A percentile compares a stretch with the other conserved stretches of the same genome.
Conservation (phyloP, 78 protist species). For the slime mould (Dictyostelium discoideum) region DNA sequence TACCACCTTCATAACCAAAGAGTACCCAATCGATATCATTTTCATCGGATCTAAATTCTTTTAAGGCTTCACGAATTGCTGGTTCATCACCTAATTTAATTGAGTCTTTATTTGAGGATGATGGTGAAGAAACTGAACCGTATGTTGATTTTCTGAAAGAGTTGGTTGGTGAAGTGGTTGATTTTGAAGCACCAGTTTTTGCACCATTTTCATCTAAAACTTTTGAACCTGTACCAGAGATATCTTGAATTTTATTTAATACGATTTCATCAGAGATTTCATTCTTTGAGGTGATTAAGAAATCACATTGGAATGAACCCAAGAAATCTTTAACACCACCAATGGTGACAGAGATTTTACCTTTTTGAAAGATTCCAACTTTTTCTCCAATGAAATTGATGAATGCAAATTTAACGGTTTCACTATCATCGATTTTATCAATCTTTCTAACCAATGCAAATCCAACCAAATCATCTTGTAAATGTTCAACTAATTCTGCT, state of each 20-base stretch:
- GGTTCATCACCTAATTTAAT: constrained; percentile 52
- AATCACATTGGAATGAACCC: constrained; percentile 67
- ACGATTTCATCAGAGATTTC: constrained; percentile 73
- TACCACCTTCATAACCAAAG: constrained; percentile 82
- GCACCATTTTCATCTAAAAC: constrained; percentile 69
- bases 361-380: constrained; percentile 75
- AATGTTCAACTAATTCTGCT: constrained; percentile 2
- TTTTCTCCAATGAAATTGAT: constrained; percentile 80
- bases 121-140: not conserved
- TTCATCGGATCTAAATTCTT: constrained; percentile 70
- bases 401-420: constrained; percentile 83
- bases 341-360: constrained; percentile 70
- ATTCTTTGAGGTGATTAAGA: constrained; percentile 5
- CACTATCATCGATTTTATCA: constrained; percentile 73
- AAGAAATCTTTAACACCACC: constrained; percentile 58
- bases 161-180: not conserved
- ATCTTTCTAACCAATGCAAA: constrained; percentile 80
- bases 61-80: constrained; percentile 56
- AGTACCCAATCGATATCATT: constrained; percentile 67
- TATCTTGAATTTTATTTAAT: constrained; percentile 43
- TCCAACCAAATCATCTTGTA: constrained; percentile 63
- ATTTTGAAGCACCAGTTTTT: not conserved
- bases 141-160: constrained; percentile 2
- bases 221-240: constrained; percentile 75
- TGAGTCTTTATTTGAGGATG: constrained; percentile 8